Percentiles rank a stretch among this genome's conserved stretches.
Evolutionary conservation across 75 land plant genomes (phyloP).

Genomic region (Pseudotsuga menziesii): DNA sequence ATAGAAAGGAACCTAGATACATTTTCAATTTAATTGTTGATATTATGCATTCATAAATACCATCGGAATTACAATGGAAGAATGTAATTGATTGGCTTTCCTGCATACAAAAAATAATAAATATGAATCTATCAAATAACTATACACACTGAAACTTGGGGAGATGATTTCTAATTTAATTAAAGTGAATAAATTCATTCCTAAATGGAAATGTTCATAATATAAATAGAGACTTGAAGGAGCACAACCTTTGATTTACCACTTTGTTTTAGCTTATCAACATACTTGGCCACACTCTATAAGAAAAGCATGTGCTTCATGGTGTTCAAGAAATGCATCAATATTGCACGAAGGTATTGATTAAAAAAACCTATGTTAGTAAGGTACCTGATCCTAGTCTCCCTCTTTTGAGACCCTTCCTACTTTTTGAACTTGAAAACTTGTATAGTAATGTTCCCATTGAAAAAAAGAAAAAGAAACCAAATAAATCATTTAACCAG

Average conservation of each 20-base stretch:
- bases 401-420: not conserved
- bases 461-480: not conserved
- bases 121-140: too few species aligned
- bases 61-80: too few species aligned
- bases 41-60: too few species aligned
- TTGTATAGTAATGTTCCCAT: not conserved
- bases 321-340: slow-evolving; percentile 66
- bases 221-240: too few species aligned
- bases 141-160: too few species aligned
- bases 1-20: too few species aligned
- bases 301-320: slow-evolving; percentile 75
- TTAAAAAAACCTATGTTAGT: not conserved
- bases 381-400: not conserved
- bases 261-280: slow-evolving; percentile 45
- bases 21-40: too few species aligned
- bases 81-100: too few species aligned
- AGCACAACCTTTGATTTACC: slow-evolving; percentile 51
- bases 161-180: too few species aligned
- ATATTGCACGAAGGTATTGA: slow-evolving; percentile 56
- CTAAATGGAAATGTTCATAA: too few species aligned
- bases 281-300: slow-evolving; percentile 65
- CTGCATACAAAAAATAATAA: too few species aligned
- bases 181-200: too few species aligned
- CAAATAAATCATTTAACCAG: not conserved
- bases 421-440: not conserved